Evolutionary conservation across 1,284 basidiomycete genomes (phyloP), one percentile per base, ranked within the genome.

Genomic region (Caloboletus firmus): DNA sequence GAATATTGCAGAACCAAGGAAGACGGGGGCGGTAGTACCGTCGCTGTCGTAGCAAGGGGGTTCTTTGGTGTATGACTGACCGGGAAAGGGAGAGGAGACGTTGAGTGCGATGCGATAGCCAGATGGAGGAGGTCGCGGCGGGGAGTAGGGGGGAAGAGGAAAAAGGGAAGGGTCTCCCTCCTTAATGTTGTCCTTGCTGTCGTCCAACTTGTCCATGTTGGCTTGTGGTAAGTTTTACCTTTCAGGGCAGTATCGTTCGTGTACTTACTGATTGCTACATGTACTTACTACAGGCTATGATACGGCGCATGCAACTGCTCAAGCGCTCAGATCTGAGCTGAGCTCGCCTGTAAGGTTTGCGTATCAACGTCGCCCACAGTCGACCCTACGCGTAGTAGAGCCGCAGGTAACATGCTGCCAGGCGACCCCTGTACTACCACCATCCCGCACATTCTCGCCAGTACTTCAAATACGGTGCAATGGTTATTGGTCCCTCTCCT

Each of bases 1-100:
- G 53, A 89, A 76, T 44, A 90, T 72, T 17, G 87, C 89, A 12
- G 85, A 88, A 24, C 88, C 89, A 34, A 91, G 60, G 72, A 78
- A 91, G 57, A 91, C 65, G 10, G 86, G 84, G 13, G 76, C 79
- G 18, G 4, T 2, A 15, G 43, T 51, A 10, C 81, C 79, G 63
- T 84, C 81, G 4, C 72, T 66, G 63, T 89, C 87, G 49, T 67
- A 62, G 61, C 75, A 80, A 11, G 79, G 77, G 2, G 84, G 77
- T 5, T 53, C 68, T 26, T 79, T 81, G 45, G 77, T 66, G 57
- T 77, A 72, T 2, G 71, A 47, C 0, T 54, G 24, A 18, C 59
- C 57, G 7, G 85, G 83, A 68, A 88, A 85, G 3, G 73, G 53
- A 5, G 73, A 65, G 10, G 68, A 67, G 9, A 75, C 74, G 50